Conservation (phyloP, 305 asterid species). For the Rubia balearica region DNA sequence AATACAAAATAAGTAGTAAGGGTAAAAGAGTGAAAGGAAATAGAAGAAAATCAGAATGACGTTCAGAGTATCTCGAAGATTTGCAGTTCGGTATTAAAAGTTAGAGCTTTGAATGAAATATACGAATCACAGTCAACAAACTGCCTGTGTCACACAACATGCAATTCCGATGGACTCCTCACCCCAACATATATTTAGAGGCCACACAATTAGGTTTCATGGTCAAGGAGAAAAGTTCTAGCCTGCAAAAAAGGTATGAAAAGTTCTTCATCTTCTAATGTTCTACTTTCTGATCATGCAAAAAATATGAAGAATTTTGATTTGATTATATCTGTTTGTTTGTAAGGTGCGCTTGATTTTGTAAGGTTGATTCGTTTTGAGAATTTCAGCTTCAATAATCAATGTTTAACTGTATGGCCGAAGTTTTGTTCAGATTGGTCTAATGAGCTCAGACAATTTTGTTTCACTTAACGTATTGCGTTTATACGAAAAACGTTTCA, state of each 20-base stretch:
- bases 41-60: not conserved
- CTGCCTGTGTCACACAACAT: not conserved
- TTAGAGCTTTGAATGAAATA: not conserved
- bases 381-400: not conserved
- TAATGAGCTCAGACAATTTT: not conserved
- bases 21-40: not conserved
- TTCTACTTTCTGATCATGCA: not conserved
- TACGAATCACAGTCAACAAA: not conserved
- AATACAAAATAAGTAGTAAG: not conserved
- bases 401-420: not conserved
- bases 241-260: not conserved
- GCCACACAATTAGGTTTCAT: not conserved
- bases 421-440: not conserved
- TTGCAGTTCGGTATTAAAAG: not conserved
- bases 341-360: not conserved
- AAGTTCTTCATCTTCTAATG: not conserved
- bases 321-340: not conserved
- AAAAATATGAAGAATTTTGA: not conserved
- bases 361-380: not conserved
- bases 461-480: not conserved
- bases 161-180: not conserved
- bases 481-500: not conserved
- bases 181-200: not conserved
- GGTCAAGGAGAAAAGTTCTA: not conserved
- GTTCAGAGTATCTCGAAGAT: not conserved